A percentile compares a stretch with the other conserved stretches of the same genome.
These are phyloP conservation scores for Linnemannia schmuckeri DNA, from an alignment of 192 early-diverging fungal genomes.

Conservation along the genomic window DNA sequence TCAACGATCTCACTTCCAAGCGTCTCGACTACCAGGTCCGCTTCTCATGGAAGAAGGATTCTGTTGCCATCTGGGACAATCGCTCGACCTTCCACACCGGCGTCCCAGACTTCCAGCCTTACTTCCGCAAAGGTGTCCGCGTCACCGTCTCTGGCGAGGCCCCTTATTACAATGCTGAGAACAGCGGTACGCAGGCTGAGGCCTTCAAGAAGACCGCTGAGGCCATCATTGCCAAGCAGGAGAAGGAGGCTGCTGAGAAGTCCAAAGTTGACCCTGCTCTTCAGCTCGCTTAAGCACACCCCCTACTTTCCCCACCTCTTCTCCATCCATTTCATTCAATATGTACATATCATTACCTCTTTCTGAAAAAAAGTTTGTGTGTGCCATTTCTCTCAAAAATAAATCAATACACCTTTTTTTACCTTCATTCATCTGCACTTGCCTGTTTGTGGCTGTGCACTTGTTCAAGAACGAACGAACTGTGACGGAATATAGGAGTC, in stretches of 20 bases:
- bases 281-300: constrained; percentile 23
- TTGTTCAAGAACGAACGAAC: no score
- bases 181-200: constrained; percentile 43
- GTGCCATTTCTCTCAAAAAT: neutral
- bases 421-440: neutral
- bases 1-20: constrained; percentile 66
- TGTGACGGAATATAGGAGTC: no score
- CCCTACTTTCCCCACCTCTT: neutral
- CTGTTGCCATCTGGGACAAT: constrained; percentile 80
- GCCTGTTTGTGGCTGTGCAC: no score
- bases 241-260: constrained; percentile 42
- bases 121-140: constrained; percentile 36
- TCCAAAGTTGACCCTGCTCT: constrained; percentile 11
- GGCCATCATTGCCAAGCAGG: constrained; percentile 48
- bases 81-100: constrained; percentile 67
- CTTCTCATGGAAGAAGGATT: constrained; percentile 70
- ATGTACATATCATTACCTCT: neutral
- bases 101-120: constrained; percentile 50
- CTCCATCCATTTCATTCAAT: neutral
- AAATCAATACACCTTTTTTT: neutral
- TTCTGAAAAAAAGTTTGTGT: neutral
- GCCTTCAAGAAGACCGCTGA: constrained; percentile 37
- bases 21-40: constrained; percentile 69
- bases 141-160: constrained; percentile 51
- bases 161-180: constrained; percentile 36